phyloP scores from a whole-genome alignment of 1,284 basidiomycete genomes.

The Papiliotrema laurentii region DNA sequence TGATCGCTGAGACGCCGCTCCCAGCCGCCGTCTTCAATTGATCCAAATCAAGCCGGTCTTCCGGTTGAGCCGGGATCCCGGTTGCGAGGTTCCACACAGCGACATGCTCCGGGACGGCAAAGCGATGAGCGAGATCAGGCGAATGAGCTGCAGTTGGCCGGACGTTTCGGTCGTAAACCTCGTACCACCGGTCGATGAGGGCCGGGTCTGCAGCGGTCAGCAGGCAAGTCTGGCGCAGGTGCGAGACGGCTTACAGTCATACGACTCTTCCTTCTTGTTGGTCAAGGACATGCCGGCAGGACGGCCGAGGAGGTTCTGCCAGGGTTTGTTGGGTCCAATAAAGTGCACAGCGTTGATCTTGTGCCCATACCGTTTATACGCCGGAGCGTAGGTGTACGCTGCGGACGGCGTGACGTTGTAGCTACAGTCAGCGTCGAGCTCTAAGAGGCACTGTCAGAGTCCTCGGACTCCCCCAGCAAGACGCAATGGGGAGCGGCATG shows the following conservation, averaged over 20 bases:
- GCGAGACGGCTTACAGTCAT: slow-evolving; percentile 37
- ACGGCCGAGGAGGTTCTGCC: slow-evolving; percentile 67
- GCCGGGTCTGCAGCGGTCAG: slow-evolving; percentile 40
- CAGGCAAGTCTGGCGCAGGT: slow-evolving; percentile 16
- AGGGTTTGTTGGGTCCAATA: slow-evolving; percentile 90
- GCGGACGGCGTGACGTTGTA: slow-evolving; percentile 98
- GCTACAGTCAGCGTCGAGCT: slow-evolving; percentile 18
- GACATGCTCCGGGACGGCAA: slow-evolving; percentile 64
- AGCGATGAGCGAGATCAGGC: slow-evolving; percentile 51
- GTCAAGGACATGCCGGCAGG: slow-evolving; percentile 51
- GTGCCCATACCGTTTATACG: slow-evolving; percentile 85
- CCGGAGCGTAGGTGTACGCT: slow-evolving; percentile 95
- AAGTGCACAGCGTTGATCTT: slow-evolving; percentile 89
- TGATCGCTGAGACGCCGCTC: slow-evolving; percentile 53
- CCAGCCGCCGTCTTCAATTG: slow-evolving; percentile 65
- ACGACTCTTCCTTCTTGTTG: slow-evolving; percentile 27
- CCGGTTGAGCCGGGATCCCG: slow-evolving; percentile 36
- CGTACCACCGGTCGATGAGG: slow-evolving; percentile 85
- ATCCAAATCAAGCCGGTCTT: slow-evolving; percentile 57
- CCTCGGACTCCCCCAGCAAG: too few relatives aligned
- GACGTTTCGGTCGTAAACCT: slow-evolving; percentile 81
- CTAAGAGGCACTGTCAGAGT: background rate
- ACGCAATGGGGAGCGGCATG: too few relatives aligned
- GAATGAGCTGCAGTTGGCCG: slow-evolving; percentile 51
- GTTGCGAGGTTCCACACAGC: slow-evolving; percentile 65